Evolutionary conservation across 2,329 filamentous ascomycete genomes (phyloP), one percentile per base, ranked within the genome.

Genomic region (Phaeosphaeriaceae sp.): DNA sequence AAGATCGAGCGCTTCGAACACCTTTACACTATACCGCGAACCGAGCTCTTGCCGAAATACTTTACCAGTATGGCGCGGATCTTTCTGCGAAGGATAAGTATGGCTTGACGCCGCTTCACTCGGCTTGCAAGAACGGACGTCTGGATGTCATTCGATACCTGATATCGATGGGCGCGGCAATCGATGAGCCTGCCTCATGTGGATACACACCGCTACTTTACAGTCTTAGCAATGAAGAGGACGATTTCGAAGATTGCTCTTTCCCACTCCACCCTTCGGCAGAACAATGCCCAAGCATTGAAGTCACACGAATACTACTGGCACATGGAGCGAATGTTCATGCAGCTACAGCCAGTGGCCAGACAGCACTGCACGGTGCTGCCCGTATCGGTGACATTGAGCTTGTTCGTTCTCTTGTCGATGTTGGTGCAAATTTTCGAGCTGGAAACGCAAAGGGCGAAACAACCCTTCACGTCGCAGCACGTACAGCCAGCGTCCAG

Each of bases 21-120:
- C 43, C 43, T n/a, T n/a, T 46, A 15, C 45, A 48, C 37, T 48
- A 48, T 37, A 21, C 45, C 9, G 38, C 30, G 20, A 48, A 48
- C 15, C 37, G 37, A 26, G 13, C 30, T 21, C 18, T 42, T 35
- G 45, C 38, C 9, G 37, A 48, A 15, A 36, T 42, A 37, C 38
- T 48, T 28, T n/a, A 42, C 29, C 12, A 42, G 45, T 21, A 42
- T 48, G 45, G 45, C 15, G 45, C 45, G 23, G 15, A 42, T 28
- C 20, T 42, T 5, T 42, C 20, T 42, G 38, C 37, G 29, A 48
- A 37, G 29, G 45, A 48, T 38, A 37, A 36, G 32, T 42, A 48
- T 42, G 45, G 45, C 32, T 17, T 36, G 37, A 42, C 45, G 21
- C 39, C 46, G 16, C 30, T 48, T 35, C 45, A 48, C 21, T 11